Percentiles rank a stretch among this genome's conserved stretches.
These are phyloP conservation scores for Coprinopsis cinerea DNA, from an alignment of 768 basidiomycete genomes.

Conservation along the genomic window DNA sequence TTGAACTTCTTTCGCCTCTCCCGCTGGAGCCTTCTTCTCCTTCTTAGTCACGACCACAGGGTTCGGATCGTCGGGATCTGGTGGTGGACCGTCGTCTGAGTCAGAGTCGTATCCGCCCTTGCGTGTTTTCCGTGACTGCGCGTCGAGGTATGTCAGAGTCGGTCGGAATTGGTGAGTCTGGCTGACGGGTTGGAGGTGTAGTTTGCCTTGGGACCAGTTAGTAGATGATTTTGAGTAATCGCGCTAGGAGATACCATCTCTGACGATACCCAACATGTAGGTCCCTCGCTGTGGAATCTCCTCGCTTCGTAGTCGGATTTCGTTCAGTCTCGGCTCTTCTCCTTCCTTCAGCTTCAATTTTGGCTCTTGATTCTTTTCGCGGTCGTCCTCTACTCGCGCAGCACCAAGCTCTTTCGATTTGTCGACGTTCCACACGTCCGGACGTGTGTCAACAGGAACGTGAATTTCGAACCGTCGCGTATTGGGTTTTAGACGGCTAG, in stretches of 20 bases:
- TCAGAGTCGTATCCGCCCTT: slow-evolving; percentile 59
- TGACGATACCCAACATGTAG: slow-evolving; percentile 74
- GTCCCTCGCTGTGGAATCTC: slow-evolving; percentile 55
- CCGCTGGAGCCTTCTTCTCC: slow-evolving; percentile 52
- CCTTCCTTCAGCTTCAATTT: slow-evolving; percentile 39
- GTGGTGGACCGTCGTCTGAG: slow-evolving; percentile 73
- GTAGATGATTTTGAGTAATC: slow-evolving; percentile 11
- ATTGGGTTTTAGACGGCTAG: slow-evolving; percentile 63
- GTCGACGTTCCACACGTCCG: slow-evolving; percentile 78
- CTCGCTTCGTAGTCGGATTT: slow-evolving; percentile 72
- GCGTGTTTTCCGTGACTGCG: slow-evolving; percentile 57
- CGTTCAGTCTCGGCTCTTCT: slow-evolving; percentile 57
- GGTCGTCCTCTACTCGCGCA: slow-evolving; percentile 68
- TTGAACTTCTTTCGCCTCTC: slow-evolving; percentile 72
- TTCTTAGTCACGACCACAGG: slow-evolving; percentile 44
- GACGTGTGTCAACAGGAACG: slow-evolving; percentile 73
- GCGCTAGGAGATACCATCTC: slow-evolving; percentile 46
- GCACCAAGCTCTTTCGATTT: slow-evolving; percentile 58
- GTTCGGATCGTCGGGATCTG: slow-evolving; percentile 67
- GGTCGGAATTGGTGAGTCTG: slow-evolving; percentile 82
- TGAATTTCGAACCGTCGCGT: slow-evolving; percentile 67
- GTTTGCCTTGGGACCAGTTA: slow-evolving; percentile 39
- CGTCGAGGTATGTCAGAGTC: slow-evolving; percentile 75
- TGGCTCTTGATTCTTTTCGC: slow-evolving; percentile 65
- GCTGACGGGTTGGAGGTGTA: slow-evolving; percentile 74